A percentile compares a stretch with the other conserved stretches of the same genome.
These are phyloP conservation scores for Kondoa malvinella DNA, from an alignment of 768 basidiomycete species.

Conservation along the genomic window DNA sequence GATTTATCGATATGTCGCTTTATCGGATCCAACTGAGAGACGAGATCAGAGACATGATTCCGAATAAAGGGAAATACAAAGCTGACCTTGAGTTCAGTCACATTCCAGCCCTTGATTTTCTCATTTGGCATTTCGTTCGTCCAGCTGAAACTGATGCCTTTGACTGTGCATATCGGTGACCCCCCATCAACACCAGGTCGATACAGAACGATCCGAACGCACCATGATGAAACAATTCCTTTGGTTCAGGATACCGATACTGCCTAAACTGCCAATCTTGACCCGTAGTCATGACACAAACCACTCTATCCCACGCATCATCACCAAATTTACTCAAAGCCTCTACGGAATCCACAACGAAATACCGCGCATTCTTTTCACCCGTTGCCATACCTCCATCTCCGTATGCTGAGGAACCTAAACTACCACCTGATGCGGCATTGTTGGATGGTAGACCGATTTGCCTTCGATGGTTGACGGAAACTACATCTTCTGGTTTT, in stretches of 20 bases:
- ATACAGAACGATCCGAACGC: slow-evolving; percentile 11
- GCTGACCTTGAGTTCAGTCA: slow-evolving; percentile 70
- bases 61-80: background rate
- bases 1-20: slow-evolving; percentile 86
- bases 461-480: slow-evolving; percentile 68
- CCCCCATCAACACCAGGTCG: background rate
- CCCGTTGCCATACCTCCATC: slow-evolving; percentile 17
- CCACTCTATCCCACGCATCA: slow-evolving; percentile 87
- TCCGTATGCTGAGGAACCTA: slow-evolving; percentile 6
- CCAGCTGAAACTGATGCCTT: slow-evolving; percentile 91
- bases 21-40: slow-evolving; percentile 61
- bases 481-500: slow-evolving; percentile 62
- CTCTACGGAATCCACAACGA: slow-evolving; percentile 80
- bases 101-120: slow-evolving; percentile 91
- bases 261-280: slow-evolving; percentile 96
- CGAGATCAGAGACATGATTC: background rate
- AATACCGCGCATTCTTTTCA: slow-evolving; percentile 40
- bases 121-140: slow-evolving; percentile 74
- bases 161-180: slow-evolving; percentile 41
- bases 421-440: slow-evolving; percentile 40
- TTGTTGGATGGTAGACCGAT: slow-evolving; percentile 12
- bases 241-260: slow-evolving; percentile 93
- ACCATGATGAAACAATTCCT: slow-evolving; percentile 86
- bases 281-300: slow-evolving; percentile 95
- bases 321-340: slow-evolving; percentile 70